Conservation (phyloP, 2,329 filamentous ascomycete genomes). For the Plectosphaerella plurivora region DNA sequence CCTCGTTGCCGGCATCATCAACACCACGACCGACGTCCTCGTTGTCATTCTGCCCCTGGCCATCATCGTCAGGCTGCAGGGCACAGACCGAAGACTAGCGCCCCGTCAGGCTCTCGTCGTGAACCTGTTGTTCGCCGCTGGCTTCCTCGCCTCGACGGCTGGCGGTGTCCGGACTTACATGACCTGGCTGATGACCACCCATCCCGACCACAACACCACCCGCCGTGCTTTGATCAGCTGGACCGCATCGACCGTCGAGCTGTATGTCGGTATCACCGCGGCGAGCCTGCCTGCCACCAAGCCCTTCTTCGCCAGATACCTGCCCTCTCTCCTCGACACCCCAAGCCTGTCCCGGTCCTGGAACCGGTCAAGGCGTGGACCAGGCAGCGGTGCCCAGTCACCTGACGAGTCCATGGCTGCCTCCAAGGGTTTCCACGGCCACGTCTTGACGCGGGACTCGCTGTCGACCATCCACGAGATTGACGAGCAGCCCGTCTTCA, state of each 20-base stretch:
- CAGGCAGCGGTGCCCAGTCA: neutral
- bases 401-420: neutral
- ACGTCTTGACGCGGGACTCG: slow-evolving; percentile 2
- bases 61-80: slow-evolving; percentile 28
- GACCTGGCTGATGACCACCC: slow-evolving; percentile 22
- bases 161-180: slow-evolving; percentile 32
- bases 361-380: neutral
- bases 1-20: slow-evolving; percentile 50
- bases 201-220: slow-evolving; percentile 23
- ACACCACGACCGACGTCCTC: slow-evolving; percentile 55
- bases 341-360: neutral
- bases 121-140: slow-evolving; percentile 42
- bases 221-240: slow-evolving; percentile 30
- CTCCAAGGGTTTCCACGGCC: neutral
- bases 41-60: slow-evolving; percentile 48
- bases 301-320: slow-evolving; percentile 34
- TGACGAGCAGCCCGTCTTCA: neutral
- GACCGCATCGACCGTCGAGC: slow-evolving; percentile 30
- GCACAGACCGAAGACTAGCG: slow-evolving; percentile 34
- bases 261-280: slow-evolving; percentile 39
- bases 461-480: neutral
- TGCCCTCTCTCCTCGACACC: slow-evolving; percentile 17
- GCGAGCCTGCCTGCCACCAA: slow-evolving; percentile 39
- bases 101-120: slow-evolving; percentile 40
- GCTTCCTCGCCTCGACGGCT: slow-evolving; percentile 38